A percentile compares a stretch with the other conserved stretches of the same genome.
Conservation (phyloP, 1,284 basidiomycete genomes). For the Cryptococcus maquisensis region DNA sequence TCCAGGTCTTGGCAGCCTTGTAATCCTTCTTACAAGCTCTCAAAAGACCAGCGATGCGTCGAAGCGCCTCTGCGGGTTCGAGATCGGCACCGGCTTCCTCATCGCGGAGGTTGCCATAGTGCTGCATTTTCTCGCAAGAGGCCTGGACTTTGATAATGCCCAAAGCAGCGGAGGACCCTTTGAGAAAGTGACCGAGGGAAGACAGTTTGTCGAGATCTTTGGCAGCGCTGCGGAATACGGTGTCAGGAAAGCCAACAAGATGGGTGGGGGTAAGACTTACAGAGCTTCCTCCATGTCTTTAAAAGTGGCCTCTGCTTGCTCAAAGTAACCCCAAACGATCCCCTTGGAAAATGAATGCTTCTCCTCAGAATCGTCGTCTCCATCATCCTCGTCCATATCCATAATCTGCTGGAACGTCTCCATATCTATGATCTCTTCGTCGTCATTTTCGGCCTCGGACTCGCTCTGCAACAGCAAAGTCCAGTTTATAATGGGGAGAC, state of each 20-base stretch:
- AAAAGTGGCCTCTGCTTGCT: constrained; percentile 71
- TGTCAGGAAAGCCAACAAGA: not conserved
- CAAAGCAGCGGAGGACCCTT: constrained; percentile 87
- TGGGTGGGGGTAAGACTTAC: constrained; percentile 48
- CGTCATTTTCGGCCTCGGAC: not conserved
- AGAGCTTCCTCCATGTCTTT: constrained; percentile 70
- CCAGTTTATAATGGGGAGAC: too few relatives aligned
- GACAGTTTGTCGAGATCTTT: constrained; percentile 66
- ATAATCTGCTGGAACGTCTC: constrained; percentile 78
- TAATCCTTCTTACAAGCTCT: constrained; percentile 59
- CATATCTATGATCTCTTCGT: constrained; percentile 60
- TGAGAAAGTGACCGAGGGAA: constrained; percentile 82
- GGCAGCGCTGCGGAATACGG: constrained; percentile 49
- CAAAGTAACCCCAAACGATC: constrained; percentile 77
- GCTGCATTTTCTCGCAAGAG: constrained; percentile 83
- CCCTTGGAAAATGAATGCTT: constrained; percentile 67
- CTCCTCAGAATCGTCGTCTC: constrained; percentile 52
- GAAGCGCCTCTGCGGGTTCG: constrained; percentile 59
- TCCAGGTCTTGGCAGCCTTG: constrained; percentile 56
- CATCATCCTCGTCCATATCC: constrained; percentile 74
- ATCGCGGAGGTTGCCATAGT: constrained; percentile 62
- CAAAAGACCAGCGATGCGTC: constrained; percentile 58
- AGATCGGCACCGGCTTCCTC: constrained; percentile 52
- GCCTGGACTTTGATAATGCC: constrained; percentile 74
- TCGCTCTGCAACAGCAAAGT: too few relatives aligned